Evolutionary conservation across 2,329 filamentous ascomycete genomes (phyloP), one percentile per base, ranked within the genome.

Genomic region (Neopestalotiopsis sp.): DNA sequence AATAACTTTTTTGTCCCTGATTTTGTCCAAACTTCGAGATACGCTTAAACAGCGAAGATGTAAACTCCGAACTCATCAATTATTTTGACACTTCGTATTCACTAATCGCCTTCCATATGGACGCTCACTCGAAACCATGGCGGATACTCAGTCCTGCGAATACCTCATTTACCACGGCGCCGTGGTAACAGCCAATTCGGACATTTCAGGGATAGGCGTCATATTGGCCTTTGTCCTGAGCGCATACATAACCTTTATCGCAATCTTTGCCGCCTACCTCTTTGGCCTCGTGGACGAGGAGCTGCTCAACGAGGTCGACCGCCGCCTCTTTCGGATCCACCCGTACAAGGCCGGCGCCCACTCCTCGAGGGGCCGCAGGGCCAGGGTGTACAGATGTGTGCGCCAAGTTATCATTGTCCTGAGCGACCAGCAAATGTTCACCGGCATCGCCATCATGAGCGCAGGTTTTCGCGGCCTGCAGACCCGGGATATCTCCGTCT

Each of bases 371-470:
- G n/a, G 45, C 1, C 20, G 7, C 24, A 7, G 17, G 17, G 66
- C 14, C 12, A 9, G 7, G 6, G 58, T 13, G 7, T 58, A 57
- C 13, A 32, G 30, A 53, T 68, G 61, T 20, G 17, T 68, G 28
- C 61, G 66, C 45, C 30, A 64, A 1, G 38, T 56, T n/a, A 45
- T 65, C 14, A 32, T 68, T 24, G 38, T 61, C 7, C 34, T 68
- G 17, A 65, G 67, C 40, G 67, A 68, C 61, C 61, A 65, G 56
- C 67, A 68, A 24, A 68, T 68, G 34, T 53, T 68, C 4, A 68
- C 61, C 12, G 67, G 67, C 28, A 59, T 68, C 30, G 67, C 61
- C 24, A 68, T 68, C 62, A 61, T 68, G 67, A 45, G 49, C 34
- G 67, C 67, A 20, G 67, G 67, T 9, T 68, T 65, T 30, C 20